phyloP scores from a whole-genome alignment of 768 basidiomycete species.

The Hygrocybe punicea region DNA sequence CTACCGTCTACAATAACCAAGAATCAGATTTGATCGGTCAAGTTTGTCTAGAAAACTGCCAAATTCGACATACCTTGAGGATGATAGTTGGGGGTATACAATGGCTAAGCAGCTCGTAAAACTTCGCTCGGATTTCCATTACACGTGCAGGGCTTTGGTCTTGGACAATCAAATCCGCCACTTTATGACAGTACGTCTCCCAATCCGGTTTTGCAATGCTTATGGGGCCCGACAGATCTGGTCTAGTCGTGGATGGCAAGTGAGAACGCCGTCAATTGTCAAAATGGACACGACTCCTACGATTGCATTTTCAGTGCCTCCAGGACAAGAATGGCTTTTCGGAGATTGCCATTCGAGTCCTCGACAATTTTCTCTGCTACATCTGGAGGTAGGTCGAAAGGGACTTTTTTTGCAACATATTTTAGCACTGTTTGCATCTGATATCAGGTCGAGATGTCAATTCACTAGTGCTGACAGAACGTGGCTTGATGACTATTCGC shows the following conservation, averaged over 20 bases:
- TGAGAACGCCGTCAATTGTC: neutral
- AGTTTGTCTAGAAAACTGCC: neutral
- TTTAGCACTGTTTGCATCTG: constrained; percentile 81
- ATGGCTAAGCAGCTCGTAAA: constrained; percentile 94
- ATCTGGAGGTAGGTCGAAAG: constrained; percentile 74
- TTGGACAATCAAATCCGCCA: constrained; percentile 83
- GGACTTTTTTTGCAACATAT: constrained; percentile 64
- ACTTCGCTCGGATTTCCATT: constrained; percentile 87
- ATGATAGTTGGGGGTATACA: constrained; percentile 94
- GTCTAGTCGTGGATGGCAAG: constrained; percentile 40
- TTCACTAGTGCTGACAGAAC: neutral
- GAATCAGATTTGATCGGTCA: constrained; percentile 2
- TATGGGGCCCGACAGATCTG: constrained; percentile 76
- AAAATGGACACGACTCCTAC: constrained; percentile 43
- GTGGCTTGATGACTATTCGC: constrained; percentile 1
- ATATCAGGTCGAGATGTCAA: too few species aligned
- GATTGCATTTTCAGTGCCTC: constrained; percentile 98
- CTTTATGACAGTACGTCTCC: constrained; percentile 94
- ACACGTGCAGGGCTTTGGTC: constrained; percentile 88
- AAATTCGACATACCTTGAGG: constrained; percentile 62
- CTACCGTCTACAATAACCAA: constrained; percentile 65
- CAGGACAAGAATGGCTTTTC: constrained; percentile 90
- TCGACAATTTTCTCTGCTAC: constrained; percentile 72
- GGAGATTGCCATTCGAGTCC: constrained; percentile 84
- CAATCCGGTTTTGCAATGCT: constrained; percentile 97